Conservation (phyloP, 1,284 basidiomycete genomes). For the Rhodotorula sp. region DNA sequence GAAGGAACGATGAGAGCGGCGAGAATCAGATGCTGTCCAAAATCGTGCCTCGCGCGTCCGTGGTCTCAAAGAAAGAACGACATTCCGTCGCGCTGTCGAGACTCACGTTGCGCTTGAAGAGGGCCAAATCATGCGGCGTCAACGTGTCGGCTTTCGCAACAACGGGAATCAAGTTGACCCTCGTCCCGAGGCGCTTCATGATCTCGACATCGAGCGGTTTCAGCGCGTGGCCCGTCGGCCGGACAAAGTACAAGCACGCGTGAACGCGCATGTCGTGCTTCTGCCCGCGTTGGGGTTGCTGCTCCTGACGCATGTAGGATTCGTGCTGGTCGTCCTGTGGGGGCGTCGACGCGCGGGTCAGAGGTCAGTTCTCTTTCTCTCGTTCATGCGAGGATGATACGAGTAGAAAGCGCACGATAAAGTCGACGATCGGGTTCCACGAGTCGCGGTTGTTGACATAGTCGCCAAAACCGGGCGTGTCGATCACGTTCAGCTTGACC, state of each 20-base stretch:
- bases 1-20: not conserved
- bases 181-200: constrained; percentile 94
- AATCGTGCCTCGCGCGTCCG: too few relatives aligned
- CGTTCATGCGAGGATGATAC: not conserved
- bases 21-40: too few relatives aligned
- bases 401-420: constrained; percentile 59
- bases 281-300: constrained; percentile 88
- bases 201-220: constrained; percentile 99
- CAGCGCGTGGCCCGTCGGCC: constrained; percentile 81
- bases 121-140: constrained; percentile 83
- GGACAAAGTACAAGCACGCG: constrained; percentile 96
- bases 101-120: constrained; percentile 89
- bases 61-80: too few relatives aligned
- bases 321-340: constrained; percentile 90
- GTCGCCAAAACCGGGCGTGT: constrained; percentile 98
- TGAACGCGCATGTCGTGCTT: constrained; percentile 96
- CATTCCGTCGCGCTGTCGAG: too few relatives aligned
- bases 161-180: constrained; percentile 97
- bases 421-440: constrained; percentile 97
- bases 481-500: constrained; percentile 97
- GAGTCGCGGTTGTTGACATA: constrained; percentile 99
- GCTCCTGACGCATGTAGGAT: constrained; percentile 98
- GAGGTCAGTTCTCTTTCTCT: not conserved
- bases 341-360: not conserved
- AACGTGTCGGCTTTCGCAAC: constrained; percentile 95